phyloP scores from a whole-genome alignment of 2,329 filamentous ascomycete genomes.

The Aspergillus puulaauensis region DNA sequence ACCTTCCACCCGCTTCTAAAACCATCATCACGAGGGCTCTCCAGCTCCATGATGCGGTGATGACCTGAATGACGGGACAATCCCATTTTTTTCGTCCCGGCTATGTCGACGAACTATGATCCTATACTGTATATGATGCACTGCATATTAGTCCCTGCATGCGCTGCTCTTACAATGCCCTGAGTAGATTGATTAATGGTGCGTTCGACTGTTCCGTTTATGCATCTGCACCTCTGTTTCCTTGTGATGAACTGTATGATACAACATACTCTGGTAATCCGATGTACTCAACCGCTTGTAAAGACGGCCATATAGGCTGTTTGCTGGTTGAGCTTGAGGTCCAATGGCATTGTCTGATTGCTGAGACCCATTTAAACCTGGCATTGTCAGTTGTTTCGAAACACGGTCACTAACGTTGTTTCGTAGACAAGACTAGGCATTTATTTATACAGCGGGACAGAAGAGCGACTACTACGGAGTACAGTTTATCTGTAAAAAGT shows the following conservation, averaged over 20 bases:
- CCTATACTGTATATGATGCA: background rate
- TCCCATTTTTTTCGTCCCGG: conserved; percentile 3
- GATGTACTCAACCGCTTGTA: conserved; percentile 42
- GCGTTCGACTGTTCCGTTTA: conserved; percentile 6
- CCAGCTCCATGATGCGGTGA: conserved; percentile 46
- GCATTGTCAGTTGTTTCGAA: background rate
- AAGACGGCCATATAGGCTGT: conserved; percentile 7
- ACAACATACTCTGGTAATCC: conserved; percentile 46
- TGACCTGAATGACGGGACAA: conserved; percentile 48
- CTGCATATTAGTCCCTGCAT: background rate
- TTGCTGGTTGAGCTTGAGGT: conserved; percentile 48
- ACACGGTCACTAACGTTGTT: conserved; percentile 2
- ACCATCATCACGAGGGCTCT: conserved; percentile 70
- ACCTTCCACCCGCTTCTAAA: conserved; percentile 68
- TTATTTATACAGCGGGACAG: too few species aligned
- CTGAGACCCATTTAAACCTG: background rate
- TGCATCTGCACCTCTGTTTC: background rate
- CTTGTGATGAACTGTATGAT: conserved; percentile 37
- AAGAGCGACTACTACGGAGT: too few species aligned
- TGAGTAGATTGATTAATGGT: conserved; percentile 6
- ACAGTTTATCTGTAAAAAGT: too few species aligned
- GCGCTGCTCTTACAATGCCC: background rate
- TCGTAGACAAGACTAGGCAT: background rate
- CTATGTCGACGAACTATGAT: background rate
- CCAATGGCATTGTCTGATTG: conserved; percentile 45